phyloP scores from a whole-genome alignment of 2,329 filamentous ascomycete species.

The Cytospora schulzeri region DNA sequence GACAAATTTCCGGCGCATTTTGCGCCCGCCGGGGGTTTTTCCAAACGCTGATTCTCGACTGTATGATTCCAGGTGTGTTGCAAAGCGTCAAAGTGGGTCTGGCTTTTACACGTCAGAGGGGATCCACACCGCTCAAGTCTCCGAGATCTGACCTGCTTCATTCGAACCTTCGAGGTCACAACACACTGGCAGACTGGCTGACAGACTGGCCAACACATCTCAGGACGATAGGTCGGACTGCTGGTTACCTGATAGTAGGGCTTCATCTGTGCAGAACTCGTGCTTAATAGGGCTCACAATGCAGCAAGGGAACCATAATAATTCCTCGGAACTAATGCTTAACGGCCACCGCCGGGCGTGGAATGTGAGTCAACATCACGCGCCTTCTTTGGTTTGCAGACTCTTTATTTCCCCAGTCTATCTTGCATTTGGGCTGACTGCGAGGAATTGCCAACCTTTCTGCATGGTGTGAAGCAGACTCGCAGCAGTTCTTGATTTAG shows the following conservation, averaged over 20 bases:
- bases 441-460: too few species aligned
- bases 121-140: background rate
- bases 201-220: background rate
- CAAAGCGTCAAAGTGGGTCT: background rate
- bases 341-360: background rate
- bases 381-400: too few species aligned
- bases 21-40: constrained; percentile 6
- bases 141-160: background rate
- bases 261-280: background rate
- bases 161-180: background rate
- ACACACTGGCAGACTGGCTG: background rate
- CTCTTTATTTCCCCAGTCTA: too few species aligned
- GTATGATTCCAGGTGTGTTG: background rate
- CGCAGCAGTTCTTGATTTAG: too few species aligned
- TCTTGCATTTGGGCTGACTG: background rate
- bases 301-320: background rate
- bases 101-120: background rate
- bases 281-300: background rate
- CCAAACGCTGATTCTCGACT: background rate
- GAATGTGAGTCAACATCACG: background rate
- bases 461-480: too few species aligned
- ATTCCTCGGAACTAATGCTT: background rate
- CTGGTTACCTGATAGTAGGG: background rate
- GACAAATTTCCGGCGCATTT: constrained; percentile 13
- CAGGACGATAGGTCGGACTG: background rate